Base-by-base conservation (phyloP, 192 early-diverging fungal genomes). In the Dispira simplex region DNA sequence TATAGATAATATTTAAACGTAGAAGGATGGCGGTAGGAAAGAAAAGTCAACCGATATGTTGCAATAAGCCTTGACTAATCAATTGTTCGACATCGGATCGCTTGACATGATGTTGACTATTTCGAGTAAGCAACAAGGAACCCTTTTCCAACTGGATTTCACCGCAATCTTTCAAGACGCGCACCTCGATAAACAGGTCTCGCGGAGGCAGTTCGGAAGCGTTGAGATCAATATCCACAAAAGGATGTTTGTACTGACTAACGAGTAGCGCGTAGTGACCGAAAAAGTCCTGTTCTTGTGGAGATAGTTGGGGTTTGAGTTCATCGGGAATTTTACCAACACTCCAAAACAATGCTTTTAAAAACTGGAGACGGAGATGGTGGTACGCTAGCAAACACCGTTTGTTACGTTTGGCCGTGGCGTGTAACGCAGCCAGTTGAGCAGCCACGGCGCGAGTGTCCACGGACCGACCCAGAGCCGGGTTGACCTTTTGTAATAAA, bases 371-470 rank as follows among this genome's bases (percentile, higher is more conserved):
- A 5, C 94, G 79, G 32, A 82, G 79, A 11, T 77, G 75, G 62
- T 92, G 89, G 70, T 97, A 97, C 9, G 90, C 87, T 65, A 95
- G 81, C 6, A 97, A 75, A n/a, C 86, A 83, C 9, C 90, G 86
- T 62, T 92, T 94, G 77, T 93, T 91, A 44, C 91, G 80, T 44
- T 78, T 76, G 26, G 91, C 69, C 5, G 79, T 71, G 18, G 74
- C 67, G 52, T 82, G 73, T 55, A 62, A 11, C 20, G 49, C 20
- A 5, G 54, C 56, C 27, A 66, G 18, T 26, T 66, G 58, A n/a
- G 58, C 46, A 32, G 54, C 51, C 12, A 49, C 13, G 20, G 45
- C 12, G 20, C 51, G 46, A 21, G 51, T 66, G 32, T 26, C 11
- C 6, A 27, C n/a, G 21, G 12, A 13, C 21, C n/a, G 23, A 12